Conservation (phyloP, 2,329 filamentous ascomycete species). For the Camptophora hylomeconis region DNA sequence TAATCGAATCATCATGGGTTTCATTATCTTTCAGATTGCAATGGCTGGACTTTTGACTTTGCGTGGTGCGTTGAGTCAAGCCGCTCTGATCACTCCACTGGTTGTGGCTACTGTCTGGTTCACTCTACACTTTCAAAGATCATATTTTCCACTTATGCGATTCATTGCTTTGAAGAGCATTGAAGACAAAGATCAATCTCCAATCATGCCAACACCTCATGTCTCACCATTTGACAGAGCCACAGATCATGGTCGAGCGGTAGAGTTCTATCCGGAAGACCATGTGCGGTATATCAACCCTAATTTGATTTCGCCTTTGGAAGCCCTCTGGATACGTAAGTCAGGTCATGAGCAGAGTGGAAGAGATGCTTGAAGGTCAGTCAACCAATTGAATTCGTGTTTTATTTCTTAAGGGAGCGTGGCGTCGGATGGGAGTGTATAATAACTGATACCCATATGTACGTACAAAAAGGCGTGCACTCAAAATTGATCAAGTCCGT, state of each 20-base stretch:
- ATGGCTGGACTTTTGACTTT: constrained; percentile 78
- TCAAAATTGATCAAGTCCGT: background rate
- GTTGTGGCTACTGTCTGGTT: constrained; percentile 78
- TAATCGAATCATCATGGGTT: constrained; percentile 73
- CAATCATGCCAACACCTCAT: constrained; percentile 13
- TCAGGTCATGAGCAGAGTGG: constrained; percentile 8
- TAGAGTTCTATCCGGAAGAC: constrained; percentile 26
- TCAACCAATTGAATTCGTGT: too few species aligned
- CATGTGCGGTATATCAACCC: constrained; percentile 35
- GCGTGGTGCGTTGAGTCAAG: constrained; percentile 57
- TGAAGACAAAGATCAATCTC: constrained; percentile 46
- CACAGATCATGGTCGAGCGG: constrained; percentile 27
- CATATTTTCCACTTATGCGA: constrained; percentile 77
- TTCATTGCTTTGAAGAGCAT: constrained; percentile 89
- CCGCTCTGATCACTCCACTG: constrained; percentile 62
- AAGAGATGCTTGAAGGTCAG: too few species aligned
- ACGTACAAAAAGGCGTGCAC: background rate
- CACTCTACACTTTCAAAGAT: constrained; percentile 63
- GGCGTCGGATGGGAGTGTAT: constrained; percentile 1
- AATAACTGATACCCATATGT: background rate
- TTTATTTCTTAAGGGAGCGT: too few species aligned
- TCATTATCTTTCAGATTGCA: constrained; percentile 79
- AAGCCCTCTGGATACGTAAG: constrained; percentile 29
- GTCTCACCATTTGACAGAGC: constrained; percentile 31
- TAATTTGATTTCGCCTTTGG: constrained; percentile 30